Base-by-base conservation (phyloP, 306 rosid genomes). In the Vigna radiata region DNA sequence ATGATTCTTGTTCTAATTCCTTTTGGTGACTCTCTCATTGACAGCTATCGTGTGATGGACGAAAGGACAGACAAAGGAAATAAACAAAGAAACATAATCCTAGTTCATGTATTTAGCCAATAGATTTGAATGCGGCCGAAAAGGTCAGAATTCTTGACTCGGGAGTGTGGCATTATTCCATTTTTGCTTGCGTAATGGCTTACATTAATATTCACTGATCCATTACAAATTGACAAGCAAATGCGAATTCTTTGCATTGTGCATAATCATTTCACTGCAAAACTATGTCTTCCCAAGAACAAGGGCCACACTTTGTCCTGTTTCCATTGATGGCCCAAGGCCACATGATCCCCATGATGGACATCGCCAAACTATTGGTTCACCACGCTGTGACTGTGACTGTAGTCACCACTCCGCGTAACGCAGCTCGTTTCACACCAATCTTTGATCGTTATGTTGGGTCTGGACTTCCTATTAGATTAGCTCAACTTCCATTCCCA, bases 401-500 rank as follows among this genome's bases (percentile, higher is more conserved):
- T 1, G 49, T 63, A 0, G 49, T 63, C 69, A 63, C 69, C 19
- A 63, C 69, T 0, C 69, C 69, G 4, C 4, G 37, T 8, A 63
- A 63, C 13, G 69, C 69, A 8, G 3, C 69, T 3, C 69, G 69
- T 31, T 47, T 36, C 39, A 1, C 85, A 15, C 5, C 87, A 21
- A 33, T 27, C 13, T 59, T 93, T 17, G 12, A 75, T 58, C 84
- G 80, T 72, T 91, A 85, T 21, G 37, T 0, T 3, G 46, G 72
- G 6, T 21, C 79, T 8, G 81, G 89, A 0, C 76, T 77, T 25
- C 81, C 76, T 0, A 77, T 93, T 29, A 72, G 50, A 43, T 41
- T 90, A 1, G 85, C 79, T 14, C 70, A 81, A 66, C 43, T 93
- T 70, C 86, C 78, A 56, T 91, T 93, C 61, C 91, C 93, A 8